phyloP scores from a whole-genome alignment of 805 yeast genomes.

The Candida berthetii region DNA sequence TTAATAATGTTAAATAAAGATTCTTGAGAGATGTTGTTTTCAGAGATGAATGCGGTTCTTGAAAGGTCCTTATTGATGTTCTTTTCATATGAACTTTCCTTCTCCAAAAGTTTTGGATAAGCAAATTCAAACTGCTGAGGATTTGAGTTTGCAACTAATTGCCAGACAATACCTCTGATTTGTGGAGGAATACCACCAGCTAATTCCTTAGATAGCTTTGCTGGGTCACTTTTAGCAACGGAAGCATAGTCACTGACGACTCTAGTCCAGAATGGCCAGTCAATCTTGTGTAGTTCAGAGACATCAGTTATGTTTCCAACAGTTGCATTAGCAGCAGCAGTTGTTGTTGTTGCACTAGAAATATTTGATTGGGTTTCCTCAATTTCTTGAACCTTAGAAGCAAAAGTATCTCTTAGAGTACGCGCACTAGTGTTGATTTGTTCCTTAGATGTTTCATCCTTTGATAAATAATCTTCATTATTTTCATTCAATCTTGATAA shows the following conservation, averaged over 20 bases:
- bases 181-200: conserved; percentile 79
- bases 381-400: conserved; percentile 13
- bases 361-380: conserved; percentile 5
- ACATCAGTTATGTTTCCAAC: conserved; percentile 21
- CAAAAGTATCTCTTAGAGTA: conserved; percentile 27
- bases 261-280: conserved; percentile 86
- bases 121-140: conserved; percentile 32
- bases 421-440: conserved; percentile 42
- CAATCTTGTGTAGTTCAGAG: conserved; percentile 34
- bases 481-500: conserved; percentile 55
- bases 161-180: conserved; percentile 90
- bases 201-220: conserved; percentile 52
- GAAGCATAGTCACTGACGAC: conserved; percentile 73
- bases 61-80: conserved; percentile 77
- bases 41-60: conserved; percentile 76
- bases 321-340: not conserved
- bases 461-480: conserved; percentile 40
- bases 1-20: conserved; percentile 71
- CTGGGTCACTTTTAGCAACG: conserved; percentile 58
- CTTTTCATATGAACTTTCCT: conserved; percentile 61
- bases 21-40: conserved; percentile 44
- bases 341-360: conserved; percentile 3
- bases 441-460: conserved; percentile 46
- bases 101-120: conserved; percentile 36
- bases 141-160: conserved; percentile 75